These are phyloP conservation scores for Fusarium nanum DNA, from an alignment of 2,329 filamentous ascomycete genomes.

Conservation along the genomic window DNA sequence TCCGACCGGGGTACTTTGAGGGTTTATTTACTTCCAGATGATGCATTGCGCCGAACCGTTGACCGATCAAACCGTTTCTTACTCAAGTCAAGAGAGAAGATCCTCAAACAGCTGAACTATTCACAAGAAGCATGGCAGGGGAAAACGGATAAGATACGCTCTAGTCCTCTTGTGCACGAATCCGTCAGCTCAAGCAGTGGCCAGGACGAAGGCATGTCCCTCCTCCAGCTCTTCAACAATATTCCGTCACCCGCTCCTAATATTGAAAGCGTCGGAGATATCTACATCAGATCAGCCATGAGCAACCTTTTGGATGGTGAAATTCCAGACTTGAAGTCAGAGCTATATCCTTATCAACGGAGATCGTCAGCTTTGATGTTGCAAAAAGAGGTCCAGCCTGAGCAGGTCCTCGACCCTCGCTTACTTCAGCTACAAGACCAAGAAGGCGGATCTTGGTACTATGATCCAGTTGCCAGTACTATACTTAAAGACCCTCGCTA, in stretches of 20 bases:
- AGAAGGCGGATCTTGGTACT: slow-evolving; percentile 73
- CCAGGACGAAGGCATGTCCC: slow-evolving; percentile 58
- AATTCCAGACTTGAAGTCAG: slow-evolving; percentile 70
- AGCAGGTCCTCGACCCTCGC: slow-evolving; percentile 77
- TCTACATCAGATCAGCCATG: slow-evolving; percentile 65
- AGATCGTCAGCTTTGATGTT: slow-evolving; percentile 86
- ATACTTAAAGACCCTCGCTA: slow-evolving; percentile 74
- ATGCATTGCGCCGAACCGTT: slow-evolving; percentile 67
- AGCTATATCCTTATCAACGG: slow-evolving; percentile 81
- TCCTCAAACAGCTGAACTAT: slow-evolving; percentile 68
- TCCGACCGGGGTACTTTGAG: slow-evolving; percentile 55
- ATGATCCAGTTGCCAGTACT: slow-evolving; percentile 71
- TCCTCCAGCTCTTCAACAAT: slow-evolving; percentile 79
- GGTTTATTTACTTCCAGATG: slow-evolving; percentile 74
- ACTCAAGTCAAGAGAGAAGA: slow-evolving; percentile 56
- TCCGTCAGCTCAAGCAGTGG: slow-evolving; percentile 44
- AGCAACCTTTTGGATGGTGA: slow-evolving; percentile 64
- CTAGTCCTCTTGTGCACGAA: slow-evolving; percentile 12
- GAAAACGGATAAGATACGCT: background rate
- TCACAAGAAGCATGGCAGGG: slow-evolving; percentile 68
- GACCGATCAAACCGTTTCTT: slow-evolving; percentile 60
- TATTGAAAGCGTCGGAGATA: slow-evolving; percentile 60
- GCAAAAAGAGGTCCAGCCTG: slow-evolving; percentile 77
- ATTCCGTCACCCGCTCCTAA: slow-evolving; percentile 74
- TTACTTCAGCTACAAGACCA: slow-evolving; percentile 71